Conservation (phyloP, 1,284 basidiomycete species). For the Austroboletus niveus region DNA sequence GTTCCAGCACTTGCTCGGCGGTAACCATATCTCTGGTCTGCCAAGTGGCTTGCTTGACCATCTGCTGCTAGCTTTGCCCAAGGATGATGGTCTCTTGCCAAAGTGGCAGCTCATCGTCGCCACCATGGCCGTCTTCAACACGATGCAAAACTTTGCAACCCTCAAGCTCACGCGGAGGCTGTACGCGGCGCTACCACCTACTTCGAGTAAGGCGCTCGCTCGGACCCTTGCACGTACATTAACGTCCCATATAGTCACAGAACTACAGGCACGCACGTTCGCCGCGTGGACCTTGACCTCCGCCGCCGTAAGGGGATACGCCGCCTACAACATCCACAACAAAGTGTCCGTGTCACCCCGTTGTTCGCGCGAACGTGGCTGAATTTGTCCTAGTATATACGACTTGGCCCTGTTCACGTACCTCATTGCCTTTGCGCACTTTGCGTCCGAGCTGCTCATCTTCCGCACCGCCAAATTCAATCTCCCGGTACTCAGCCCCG, state of each 20-base stretch:
- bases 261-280: slow-evolving; percentile 84
- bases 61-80: slow-evolving; percentile 50
- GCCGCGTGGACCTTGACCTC: slow-evolving; percentile 86
- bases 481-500: slow-evolving; percentile 68
- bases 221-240: not conserved
- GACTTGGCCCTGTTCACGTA: slow-evolving; percentile 87
- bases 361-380: slow-evolving; percentile 4
- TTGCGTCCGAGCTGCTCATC: slow-evolving; percentile 81
- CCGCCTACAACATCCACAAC: slow-evolving; percentile 82
- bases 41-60: slow-evolving; percentile 1
- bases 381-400: slow-evolving; percentile 66
- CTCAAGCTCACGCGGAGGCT: slow-evolving; percentile 75
- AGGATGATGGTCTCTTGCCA: slow-evolving; percentile 68
- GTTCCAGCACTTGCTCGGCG: slow-evolving; percentile 19
- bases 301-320: slow-evolving; percentile 77
- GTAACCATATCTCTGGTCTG: slow-evolving; percentile 3
- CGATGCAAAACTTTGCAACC: slow-evolving; percentile 78
- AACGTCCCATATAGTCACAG: slow-evolving; percentile 58
- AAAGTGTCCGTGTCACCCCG: slow-evolving; percentile 57
- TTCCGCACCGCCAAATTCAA: slow-evolving; percentile 76
- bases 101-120: slow-evolving; percentile 85
- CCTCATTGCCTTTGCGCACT: slow-evolving; percentile 88
- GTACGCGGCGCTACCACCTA: slow-evolving; percentile 63
- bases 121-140: slow-evolving; percentile 79
- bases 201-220: slow-evolving; percentile 31